phyloP scores from a whole-genome alignment of 2,329 filamentous ascomycete species.

The Tolypocladium cylindrosporum region DNA sequence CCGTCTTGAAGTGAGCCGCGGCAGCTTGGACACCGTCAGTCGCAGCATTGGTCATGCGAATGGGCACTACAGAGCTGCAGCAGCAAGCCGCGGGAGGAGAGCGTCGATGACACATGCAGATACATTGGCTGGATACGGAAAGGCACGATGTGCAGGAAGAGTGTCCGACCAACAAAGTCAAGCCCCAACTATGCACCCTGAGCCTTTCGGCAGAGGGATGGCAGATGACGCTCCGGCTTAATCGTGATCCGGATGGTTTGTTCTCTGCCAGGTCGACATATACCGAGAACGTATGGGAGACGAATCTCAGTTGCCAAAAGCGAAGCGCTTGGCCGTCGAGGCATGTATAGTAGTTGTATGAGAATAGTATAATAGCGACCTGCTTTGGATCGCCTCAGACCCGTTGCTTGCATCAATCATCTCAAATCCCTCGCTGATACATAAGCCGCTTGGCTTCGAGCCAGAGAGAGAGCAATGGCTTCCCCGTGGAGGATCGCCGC shows the following conservation, averaged over 20 bases:
- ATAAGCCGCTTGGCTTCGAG: background rate
- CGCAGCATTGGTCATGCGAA: background rate
- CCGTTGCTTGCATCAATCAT: no score
- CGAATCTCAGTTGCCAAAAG: slow-evolving; percentile 53
- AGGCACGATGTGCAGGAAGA: slow-evolving; percentile 4
- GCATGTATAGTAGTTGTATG: slow-evolving; percentile 22
- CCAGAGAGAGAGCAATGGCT: background rate
- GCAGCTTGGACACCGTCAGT: background rate
- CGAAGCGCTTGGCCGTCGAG: slow-evolving; percentile 43
- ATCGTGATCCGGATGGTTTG: slow-evolving; percentile 64
- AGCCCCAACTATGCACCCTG: slow-evolving; percentile 80
- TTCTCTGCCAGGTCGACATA: slow-evolving; percentile 70
- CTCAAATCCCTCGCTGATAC: background rate
- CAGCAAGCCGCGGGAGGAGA: background rate
- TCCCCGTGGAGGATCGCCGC: background rate
- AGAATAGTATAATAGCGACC: background rate
- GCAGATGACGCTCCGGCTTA: slow-evolving; percentile 98
- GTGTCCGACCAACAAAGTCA: slow-evolving; percentile 92
- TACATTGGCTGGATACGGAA: background rate
- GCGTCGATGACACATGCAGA: background rate
- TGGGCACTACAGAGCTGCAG: background rate
- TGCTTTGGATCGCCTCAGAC: background rate
- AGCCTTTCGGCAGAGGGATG: slow-evolving; percentile 69
- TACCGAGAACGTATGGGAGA: slow-evolving; percentile 70
- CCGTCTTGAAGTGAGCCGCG: slow-evolving; percentile 66